phyloP scores from a whole-genome alignment of 1,284 basidiomycete genomes.

The Exobasidium rhododendri region DNA sequence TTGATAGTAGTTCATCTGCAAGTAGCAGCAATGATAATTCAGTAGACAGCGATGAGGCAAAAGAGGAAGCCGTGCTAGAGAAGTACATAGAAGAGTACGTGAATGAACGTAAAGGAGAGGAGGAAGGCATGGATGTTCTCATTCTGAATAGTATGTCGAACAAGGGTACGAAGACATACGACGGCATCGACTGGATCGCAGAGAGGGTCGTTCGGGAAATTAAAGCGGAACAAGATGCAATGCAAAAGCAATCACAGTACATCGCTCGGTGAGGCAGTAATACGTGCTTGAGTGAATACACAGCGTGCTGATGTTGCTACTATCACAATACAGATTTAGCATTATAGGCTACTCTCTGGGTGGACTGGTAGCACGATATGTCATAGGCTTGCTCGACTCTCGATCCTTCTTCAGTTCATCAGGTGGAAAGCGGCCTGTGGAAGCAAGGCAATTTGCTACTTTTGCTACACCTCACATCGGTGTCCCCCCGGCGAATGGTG shows the following conservation, averaged over 20 bases:
- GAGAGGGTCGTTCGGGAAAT: constrained; percentile 68
- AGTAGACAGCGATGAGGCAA: neutral
- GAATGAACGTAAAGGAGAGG: neutral
- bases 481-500: constrained; percentile 58
- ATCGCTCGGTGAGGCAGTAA: no score
- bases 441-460: constrained; percentile 72
- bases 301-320: no score
- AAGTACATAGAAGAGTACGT: neutral
- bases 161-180: constrained; percentile 65
- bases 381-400: constrained; percentile 69
- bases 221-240: constrained; percentile 28
- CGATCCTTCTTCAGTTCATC: constrained; percentile 27
- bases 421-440: neutral
- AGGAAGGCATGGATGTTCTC: constrained; percentile 53
- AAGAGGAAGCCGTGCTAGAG: constrained; percentile 1
- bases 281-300: no score
- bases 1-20: constrained; percentile 1
- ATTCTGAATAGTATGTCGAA: constrained; percentile 63
- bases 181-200: constrained; percentile 71
- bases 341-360: constrained; percentile 67
- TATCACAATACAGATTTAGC: constrained; percentile 24
- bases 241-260: constrained; percentile 18
- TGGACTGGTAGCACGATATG: constrained; percentile 73
- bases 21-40: neutral
- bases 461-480: constrained; percentile 80